Conservation (phyloP, 257 asterid species). For the Osmanthus fragrans region DNA sequence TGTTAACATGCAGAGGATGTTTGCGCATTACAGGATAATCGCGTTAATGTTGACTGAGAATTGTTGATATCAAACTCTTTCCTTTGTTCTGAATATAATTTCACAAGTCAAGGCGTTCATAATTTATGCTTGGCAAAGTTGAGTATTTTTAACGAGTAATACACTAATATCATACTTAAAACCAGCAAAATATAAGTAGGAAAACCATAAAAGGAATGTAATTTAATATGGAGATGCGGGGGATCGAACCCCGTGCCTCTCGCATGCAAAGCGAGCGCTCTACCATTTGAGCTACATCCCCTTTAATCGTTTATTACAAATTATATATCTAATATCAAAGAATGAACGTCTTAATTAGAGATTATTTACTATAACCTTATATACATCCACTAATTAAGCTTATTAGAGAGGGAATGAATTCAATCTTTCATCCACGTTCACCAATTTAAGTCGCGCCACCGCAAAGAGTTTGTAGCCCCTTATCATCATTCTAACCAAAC, state of each 20-base stretch:
- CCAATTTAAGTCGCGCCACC: too few species aligned
- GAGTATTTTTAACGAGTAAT: background rate
- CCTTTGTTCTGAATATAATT: background rate
- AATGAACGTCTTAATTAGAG: too few species aligned
- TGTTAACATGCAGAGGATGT: background rate
- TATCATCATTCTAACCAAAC: too few species aligned
- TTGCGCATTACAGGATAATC: background rate
- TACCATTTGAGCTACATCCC: constrained; percentile 28
- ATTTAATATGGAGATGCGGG: constrained; percentile 9
- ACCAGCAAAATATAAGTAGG: too few species aligned
- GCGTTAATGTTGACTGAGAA: background rate
- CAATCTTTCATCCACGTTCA: too few species aligned
- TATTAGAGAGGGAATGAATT: background rate
- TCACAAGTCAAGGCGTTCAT: background rate
- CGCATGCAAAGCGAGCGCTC: constrained; percentile 95
- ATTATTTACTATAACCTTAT: too few species aligned
- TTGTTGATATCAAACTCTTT: background rate
- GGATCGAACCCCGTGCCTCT: constrained; percentile 82
- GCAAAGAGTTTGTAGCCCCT: too few species aligned
- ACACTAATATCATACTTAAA: too few species aligned
- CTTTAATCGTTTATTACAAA: too few species aligned
- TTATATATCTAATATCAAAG: too few species aligned
- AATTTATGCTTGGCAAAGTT: too few species aligned
- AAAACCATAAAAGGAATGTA: too few species aligned
- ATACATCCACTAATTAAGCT: background rate